A percentile compares a stretch with the other conserved stretches of the same genome.
Conservation (phyloP, 2,329 filamentous ascomycete genomes). For the Colletotrichum tamarilloi region DNA sequence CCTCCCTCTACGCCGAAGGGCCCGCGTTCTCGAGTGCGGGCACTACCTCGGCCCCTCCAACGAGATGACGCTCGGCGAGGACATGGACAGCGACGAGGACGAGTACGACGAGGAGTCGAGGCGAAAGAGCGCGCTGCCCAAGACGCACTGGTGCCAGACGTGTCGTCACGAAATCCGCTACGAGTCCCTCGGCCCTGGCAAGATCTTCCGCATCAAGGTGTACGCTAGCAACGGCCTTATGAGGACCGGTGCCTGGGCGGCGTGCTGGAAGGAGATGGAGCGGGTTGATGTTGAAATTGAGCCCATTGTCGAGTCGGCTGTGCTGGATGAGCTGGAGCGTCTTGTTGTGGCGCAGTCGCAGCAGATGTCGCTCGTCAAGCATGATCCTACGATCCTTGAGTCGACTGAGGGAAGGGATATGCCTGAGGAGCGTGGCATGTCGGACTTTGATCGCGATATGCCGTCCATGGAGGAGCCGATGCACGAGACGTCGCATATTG, state of each 20-base stretch:
- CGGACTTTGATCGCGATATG: conserved; percentile 14
- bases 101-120: conserved; percentile 47
- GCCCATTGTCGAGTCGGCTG: conserved; percentile 71
- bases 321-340: conserved; percentile 68
- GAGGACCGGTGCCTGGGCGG: conserved; percentile 90
- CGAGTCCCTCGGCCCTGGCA: conserved; percentile 63
- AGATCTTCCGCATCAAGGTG: conserved; percentile 83
- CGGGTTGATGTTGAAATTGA: conserved; percentile 94
- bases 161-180: conserved; percentile 66
- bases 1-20: conserved; percentile 71
- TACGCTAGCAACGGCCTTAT: conserved; percentile 97
- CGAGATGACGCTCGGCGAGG: conserved; percentile 53
- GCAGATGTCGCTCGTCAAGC: conserved; percentile 48
- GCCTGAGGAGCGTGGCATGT: conserved; percentile 32
- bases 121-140: conserved; percentile 38
- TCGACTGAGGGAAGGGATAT: conserved; percentile 35
- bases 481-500: not conserved
- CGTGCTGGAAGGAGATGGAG: conserved; percentile 98
- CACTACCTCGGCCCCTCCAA: conserved; percentile 77
- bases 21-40: conserved; percentile 78
- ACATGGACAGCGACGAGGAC: conserved; percentile 59
- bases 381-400: conserved; percentile 40
- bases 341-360: conserved; percentile 58
- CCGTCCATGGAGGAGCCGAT: conserved; percentile 19
- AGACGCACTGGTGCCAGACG: conserved; percentile 66